Evolutionary conservation across 1,284 basidiomycete genomes (phyloP).

Genomic region (Irpex sp.): DNA sequence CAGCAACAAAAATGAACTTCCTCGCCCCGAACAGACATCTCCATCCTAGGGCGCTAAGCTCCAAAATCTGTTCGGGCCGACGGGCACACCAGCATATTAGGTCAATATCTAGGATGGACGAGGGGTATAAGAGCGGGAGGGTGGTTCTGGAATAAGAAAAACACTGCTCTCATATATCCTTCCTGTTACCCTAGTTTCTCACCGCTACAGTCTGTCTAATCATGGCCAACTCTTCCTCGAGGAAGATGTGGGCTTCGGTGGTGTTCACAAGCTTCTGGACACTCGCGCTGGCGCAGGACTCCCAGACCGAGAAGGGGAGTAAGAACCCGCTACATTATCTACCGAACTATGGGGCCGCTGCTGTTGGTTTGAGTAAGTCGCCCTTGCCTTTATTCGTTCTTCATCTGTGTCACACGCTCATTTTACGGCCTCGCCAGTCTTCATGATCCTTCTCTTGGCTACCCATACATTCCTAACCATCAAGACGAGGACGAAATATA

Average conservation of each 20-base stretch:
- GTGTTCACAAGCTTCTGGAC: neutral
- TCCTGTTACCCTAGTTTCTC: neutral
- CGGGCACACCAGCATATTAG: neutral
- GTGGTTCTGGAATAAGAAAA: neutral
- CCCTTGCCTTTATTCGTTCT: neutral
- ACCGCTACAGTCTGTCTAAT: neutral
- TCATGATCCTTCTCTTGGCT: slow-evolving; percentile 46
- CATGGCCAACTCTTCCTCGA: neutral
- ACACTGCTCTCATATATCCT: neutral
- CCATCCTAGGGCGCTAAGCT: neutral
- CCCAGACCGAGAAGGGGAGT: neutral
- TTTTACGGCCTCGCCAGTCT: slow-evolving; percentile 24
- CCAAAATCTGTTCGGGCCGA: neutral
- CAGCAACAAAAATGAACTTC: neutral
- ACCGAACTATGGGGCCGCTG: neutral
- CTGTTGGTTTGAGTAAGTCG: slow-evolving; percentile 2
- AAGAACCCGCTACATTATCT: slow-evolving; percentile 1
- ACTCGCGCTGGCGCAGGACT: neutral
- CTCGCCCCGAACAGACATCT: neutral
- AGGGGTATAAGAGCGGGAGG: neutral
- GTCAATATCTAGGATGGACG: neutral
- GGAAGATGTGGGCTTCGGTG: neutral
- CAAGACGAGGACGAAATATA: slow-evolving; percentile 52
- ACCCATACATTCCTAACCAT: slow-evolving; percentile 42
- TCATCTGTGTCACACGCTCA: neutral